Evolutionary conservation across 257 asterid genomes (phyloP).

Genomic region (Dorcoceras hygrometricum): DNA sequence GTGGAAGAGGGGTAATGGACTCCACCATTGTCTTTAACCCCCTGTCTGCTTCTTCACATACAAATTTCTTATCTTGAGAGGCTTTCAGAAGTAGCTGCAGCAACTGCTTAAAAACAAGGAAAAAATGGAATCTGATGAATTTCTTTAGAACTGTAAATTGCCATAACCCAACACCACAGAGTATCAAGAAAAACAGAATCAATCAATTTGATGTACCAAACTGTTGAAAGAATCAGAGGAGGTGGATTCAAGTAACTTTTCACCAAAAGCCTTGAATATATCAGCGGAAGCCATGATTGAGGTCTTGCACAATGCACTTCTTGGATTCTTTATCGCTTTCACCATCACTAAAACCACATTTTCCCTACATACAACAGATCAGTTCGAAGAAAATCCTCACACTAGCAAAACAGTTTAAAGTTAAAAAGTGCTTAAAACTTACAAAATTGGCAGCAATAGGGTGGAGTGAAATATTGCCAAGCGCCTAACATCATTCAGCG

Average conservation of each 20-base stretch:
- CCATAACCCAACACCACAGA: background rate
- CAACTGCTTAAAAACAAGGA: conserved; percentile 38
- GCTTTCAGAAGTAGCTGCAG: conserved; percentile 89
- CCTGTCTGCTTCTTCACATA: conserved; percentile 92
- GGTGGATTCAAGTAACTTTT: conserved; percentile 46
- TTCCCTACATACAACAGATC: conserved; percentile 41
- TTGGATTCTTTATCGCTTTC: conserved; percentile 90
- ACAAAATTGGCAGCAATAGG: conserved; percentile 72
- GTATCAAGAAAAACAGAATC: background rate
- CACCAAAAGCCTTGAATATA: conserved; percentile 73
- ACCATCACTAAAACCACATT: conserved; percentile 58
- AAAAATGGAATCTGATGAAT: too few relatives aligned
- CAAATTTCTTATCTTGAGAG: conserved; percentile 92
- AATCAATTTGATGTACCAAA: conserved; percentile 41
- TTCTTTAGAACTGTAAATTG: too few relatives aligned
- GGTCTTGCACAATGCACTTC: conserved; percentile 94
- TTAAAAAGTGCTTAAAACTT: conserved; percentile 21
- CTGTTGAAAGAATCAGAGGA: conserved; percentile 56
- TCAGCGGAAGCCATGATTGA: conserved; percentile 90
- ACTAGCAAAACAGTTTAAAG: background rate
- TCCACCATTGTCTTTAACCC: conserved; percentile 64
- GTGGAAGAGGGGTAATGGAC: conserved; percentile 59
- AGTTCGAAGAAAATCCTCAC: conserved; percentile 4
- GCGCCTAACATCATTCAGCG: conserved; percentile 73
- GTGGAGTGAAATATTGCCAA: conserved; percentile 66